A percentile compares a stretch with the other conserved stretches of the same genome.
phyloP scores from a whole-genome alignment of 2,329 filamentous ascomycete species.

The Hysterium pulicare region DNA sequence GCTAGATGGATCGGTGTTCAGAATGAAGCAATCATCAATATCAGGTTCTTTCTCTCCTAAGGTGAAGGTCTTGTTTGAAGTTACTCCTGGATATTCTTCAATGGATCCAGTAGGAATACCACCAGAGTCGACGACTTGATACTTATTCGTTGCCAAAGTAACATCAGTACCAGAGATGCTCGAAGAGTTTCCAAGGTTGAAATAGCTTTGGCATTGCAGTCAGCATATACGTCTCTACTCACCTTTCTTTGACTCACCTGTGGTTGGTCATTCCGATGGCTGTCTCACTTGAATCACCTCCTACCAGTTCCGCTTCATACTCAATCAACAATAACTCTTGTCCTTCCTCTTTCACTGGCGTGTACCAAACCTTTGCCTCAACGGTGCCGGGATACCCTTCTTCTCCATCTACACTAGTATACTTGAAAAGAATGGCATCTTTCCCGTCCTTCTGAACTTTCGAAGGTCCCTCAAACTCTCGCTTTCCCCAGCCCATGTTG shows the following conservation, averaged over 20 bases:
- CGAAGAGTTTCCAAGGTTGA: slow-evolving; percentile 60
- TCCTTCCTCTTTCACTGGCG: slow-evolving; percentile 63
- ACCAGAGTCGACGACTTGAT: slow-evolving; percentile 70
- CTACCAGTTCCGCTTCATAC: slow-evolving; percentile 80
- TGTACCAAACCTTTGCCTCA: slow-evolving; percentile 74
- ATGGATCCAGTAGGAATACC: slow-evolving; percentile 73
- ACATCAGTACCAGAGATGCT: slow-evolving; percentile 63
- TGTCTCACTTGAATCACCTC: slow-evolving; percentile 76
- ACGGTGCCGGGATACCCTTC: slow-evolving; percentile 88
- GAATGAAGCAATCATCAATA: slow-evolving; percentile 88
- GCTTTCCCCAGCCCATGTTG: slow-evolving; percentile 74
- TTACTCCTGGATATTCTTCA: slow-evolving; percentile 61
- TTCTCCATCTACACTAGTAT: slow-evolving; percentile 73
- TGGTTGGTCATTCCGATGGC: slow-evolving; percentile 94
- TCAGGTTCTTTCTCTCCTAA: slow-evolving; percentile 69
- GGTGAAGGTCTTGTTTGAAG: slow-evolving; percentile 65
- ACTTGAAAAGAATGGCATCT: slow-evolving; percentile 46
- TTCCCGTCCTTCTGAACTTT: slow-evolving; percentile 50
- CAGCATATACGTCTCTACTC: neutral
- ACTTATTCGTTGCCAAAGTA: slow-evolving; percentile 56
- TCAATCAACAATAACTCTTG: slow-evolving; percentile 77
- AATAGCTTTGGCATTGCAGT: slow-evolving; percentile 49
- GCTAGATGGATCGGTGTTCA: slow-evolving; percentile 59
- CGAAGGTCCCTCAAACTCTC: slow-evolving; percentile 69
- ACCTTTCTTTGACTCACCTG: slow-evolving; percentile 55